Evolutionary conservation across 139 green algal genomes (phyloP).

Genomic region (Coelastrella sp.): DNA sequence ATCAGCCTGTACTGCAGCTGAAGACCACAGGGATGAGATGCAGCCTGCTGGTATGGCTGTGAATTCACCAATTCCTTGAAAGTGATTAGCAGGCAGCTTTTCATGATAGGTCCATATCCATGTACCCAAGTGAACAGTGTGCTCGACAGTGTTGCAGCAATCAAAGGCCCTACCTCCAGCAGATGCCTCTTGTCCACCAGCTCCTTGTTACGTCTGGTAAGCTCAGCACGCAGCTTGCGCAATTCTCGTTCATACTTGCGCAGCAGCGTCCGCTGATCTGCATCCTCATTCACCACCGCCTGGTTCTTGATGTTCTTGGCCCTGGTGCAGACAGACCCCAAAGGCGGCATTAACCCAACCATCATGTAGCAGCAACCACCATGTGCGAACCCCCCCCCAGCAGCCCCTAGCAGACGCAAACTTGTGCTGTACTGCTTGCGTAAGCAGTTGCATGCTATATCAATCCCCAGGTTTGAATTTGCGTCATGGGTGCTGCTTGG

Average conservation of each 20-base stretch:
- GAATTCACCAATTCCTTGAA: no score
- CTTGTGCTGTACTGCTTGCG: no score
- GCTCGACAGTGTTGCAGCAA: no score
- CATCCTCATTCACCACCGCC: constrained; percentile 95
- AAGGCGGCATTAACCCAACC: no score
- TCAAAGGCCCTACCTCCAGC: constrained; percentile 74
- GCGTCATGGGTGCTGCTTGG: not conserved
- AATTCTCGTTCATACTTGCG: constrained; percentile 97
- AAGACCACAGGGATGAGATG: no score
- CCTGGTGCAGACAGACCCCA: constrained; percentile 50
- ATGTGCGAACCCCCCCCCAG: no score
- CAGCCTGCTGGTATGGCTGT: no score
- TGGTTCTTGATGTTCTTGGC: constrained; percentile 97
- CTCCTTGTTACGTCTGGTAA: constrained; percentile 83
- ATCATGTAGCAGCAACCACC: no score
- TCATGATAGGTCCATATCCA: no score
- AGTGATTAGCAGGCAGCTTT: no score
- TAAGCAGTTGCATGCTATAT: not conserved
- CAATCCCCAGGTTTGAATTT: not conserved
- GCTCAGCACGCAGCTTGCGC: constrained; percentile 86
- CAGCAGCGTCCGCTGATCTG: constrained; percentile 95
- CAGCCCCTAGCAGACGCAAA: no score
- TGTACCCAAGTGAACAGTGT: no score
- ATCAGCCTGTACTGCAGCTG: not conserved
- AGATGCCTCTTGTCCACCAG: constrained; percentile 94